Conservation (phyloP, 495 filamentous ascomycete genomes). For the Xylaria cubensis region DNA sequence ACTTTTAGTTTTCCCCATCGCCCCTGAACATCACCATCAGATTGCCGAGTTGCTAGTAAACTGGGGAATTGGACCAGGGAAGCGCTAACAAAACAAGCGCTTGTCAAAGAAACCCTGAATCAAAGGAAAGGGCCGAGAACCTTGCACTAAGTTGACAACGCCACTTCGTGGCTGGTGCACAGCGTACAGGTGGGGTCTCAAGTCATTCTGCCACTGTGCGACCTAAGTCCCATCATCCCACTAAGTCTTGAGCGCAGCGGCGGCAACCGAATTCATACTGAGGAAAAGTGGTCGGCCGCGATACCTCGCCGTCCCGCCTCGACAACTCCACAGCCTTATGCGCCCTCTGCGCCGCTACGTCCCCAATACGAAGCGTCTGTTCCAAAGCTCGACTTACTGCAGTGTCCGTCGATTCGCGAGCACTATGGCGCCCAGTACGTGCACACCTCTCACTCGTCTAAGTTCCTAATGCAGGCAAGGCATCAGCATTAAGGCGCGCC, state of each 20-base stretch:
- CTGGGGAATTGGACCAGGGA: conserved; percentile 7
- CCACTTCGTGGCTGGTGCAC: conserved; percentile 19
- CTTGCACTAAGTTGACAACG: background rate
- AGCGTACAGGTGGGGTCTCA: background rate
- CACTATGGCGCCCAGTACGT: conserved; percentile 57
- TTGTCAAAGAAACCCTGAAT: conserved; percentile 5
- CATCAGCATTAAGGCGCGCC: background rate
- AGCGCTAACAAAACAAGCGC: conserved; percentile 12
- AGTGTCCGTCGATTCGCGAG: conserved; percentile 31
- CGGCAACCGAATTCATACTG: background rate
- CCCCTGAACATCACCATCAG: conserved; percentile 36
- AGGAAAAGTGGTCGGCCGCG: conserved; percentile 15
- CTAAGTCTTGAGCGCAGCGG: conserved; percentile 1
- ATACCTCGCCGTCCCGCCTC: conserved; percentile 18
- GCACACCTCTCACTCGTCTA: background rate
- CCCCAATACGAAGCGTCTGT: background rate
- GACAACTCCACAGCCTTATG: conserved; percentile 6
- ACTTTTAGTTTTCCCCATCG: conserved; percentile 22
- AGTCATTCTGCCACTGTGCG: background rate
- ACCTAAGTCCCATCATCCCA: conserved; percentile 11
- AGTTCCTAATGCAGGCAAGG: background rate
- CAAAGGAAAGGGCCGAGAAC: conserved; percentile 2
- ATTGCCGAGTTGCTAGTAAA: conserved; percentile 14
- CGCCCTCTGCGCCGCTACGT: conserved; percentile 16
- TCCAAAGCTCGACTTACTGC: conserved; percentile 25